Base-by-base conservation (phyloP, 495 filamentous ascomycete genomes). In the Penicillium maclennaniae region DNA sequence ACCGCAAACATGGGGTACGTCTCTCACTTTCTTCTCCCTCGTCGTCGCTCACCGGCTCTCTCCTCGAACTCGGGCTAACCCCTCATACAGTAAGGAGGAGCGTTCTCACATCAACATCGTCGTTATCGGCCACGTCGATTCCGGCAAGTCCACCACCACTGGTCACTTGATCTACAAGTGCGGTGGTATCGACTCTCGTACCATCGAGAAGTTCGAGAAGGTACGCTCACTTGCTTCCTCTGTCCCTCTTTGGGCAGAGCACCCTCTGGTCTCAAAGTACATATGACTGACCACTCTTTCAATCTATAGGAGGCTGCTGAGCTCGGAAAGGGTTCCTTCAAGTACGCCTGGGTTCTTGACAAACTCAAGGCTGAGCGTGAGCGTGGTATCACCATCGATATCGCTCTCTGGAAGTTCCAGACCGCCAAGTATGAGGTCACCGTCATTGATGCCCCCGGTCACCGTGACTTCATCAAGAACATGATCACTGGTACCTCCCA, bases 391-490 rank as follows among this genome's bases (percentile, higher is more conserved):
- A 98, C 93, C 80, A 98, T 98, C 76, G 93, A 98, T 76, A 97
- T 98, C 73, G 93, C 95, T 70, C 91, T 98, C 81, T 98, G 93
- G 93, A 98, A 97, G 88, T 98, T 98, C 85, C 91, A 97, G 83
- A 97, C 93, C 69, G 82, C 87, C 69, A 93, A 87, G 83, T 98
- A 96, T 85, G 92, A 95, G 80, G 92, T 97, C 79, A 96, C 92
- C 68, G 92, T 96, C 86, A 97, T 96, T 76, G 91, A 98, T 76
- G 93, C 93, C 79, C 93, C 93, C 68, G 93, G 93, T 79, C 93
- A 98, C 80, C 93, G 93, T 90, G 93, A 98, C 74, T 98, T 98
- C 83, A 98, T 98, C 89, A 98, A 98, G 93, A 97, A 96, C 88
- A 98, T 98, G 93, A 98, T 97, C 83, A 97, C 93, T 81, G 93